Evolutionary conservation across 257 asterid genomes (phyloP), one percentile per base, ranked within the genome.

Genomic region (Solanum habrochaites): DNA sequence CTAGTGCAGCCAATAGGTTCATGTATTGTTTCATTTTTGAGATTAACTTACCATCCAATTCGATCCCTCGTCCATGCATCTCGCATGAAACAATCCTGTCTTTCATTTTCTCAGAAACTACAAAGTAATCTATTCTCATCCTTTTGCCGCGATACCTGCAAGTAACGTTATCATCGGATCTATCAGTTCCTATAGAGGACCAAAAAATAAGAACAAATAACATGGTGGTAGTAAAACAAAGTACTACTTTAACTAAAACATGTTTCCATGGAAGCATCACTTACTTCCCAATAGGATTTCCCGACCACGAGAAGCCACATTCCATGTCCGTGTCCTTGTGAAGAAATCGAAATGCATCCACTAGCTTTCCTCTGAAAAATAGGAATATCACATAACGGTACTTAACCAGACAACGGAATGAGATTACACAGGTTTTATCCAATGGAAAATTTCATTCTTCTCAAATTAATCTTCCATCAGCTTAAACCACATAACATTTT

Each of bases 81-180:
- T 94, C 93, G 84, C 99, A 95, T 82, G 93, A 86, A 78, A 94
- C 87, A 37, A 95, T 94, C 90, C 95, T 93, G 83, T 92, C 97
- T 90, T 70, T 92, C 40, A 96, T 91, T 91, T 91, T 88, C 90
- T 97, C 98, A 1, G 98, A 91, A 67, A 97, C 92, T 42, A 94
- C 39, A 91, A 94, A 94, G 90, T 97, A 97, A 88, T 97, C 99
- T 83, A 95, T 97, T 88, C 99, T 93, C 99, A 97, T 97, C 94
- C 99, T 93, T 90, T 95, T 97, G 83, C 98, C 98, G n/a, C 98
- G 98, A 85, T 97, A 97, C 91, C 98, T 96, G 92, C 92, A 90
- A 78, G 52, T 85, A 85, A 43, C 7, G 62, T 82, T 25, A 85
- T 14, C 49, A 8, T 85, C 25, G 1, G 73, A 66, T 62, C 43